Evolutionary conservation across 352 stramenopile species (phyloP).

Genomic region (Phytophthora fragariae): DNA sequence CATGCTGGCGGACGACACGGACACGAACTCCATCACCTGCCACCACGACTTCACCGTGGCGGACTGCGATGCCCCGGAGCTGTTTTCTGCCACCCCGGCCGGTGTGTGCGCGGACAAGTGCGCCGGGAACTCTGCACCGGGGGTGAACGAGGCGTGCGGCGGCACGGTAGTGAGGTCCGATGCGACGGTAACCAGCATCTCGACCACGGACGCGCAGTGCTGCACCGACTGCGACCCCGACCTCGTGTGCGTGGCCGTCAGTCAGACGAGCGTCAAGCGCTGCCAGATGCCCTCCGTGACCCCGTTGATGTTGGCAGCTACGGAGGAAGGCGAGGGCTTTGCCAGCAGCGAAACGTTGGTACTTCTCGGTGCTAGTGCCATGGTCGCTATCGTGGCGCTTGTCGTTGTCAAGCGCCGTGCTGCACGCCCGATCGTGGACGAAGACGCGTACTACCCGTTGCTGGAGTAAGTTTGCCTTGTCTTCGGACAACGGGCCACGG

Average conservation of each 20-base stretch:
- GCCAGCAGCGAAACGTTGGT: slow-evolving; percentile 27
- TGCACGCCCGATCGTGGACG: not conserved
- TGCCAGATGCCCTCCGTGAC: not conserved
- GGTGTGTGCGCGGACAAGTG: slow-evolving; percentile 37
- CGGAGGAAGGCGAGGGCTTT: slow-evolving; percentile 26
- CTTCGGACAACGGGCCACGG: no score
- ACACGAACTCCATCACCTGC: slow-evolving; percentile 37
- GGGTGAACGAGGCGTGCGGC: slow-evolving; percentile 49
- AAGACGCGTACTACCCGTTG: slow-evolving; percentile 69
- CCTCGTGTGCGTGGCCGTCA: not conserved
- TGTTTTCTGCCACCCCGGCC: slow-evolving; percentile 36
- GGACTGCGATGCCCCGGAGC: slow-evolving; percentile 50
- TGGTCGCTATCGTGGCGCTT: slow-evolving; percentile 64
- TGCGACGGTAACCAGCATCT: slow-evolving; percentile 27
- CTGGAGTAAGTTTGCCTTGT: slow-evolving; percentile 42
- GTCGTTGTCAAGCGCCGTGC: slow-evolving; percentile 50
- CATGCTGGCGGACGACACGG: not conserved
- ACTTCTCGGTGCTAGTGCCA: slow-evolving; percentile 49
- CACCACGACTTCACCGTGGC: slow-evolving; percentile 44
- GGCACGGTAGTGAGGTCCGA: slow-evolving; percentile 39
- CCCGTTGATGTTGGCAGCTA: not conserved
- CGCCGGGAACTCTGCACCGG: slow-evolving; percentile 27
- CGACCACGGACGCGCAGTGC: slow-evolving; percentile 47
- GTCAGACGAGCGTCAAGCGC: not conserved
- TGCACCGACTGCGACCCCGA: slow-evolving; percentile 18